Conservation (phyloP, 495 filamentous ascomycete genomes). For the Aspergillus bridgeri region DNA sequence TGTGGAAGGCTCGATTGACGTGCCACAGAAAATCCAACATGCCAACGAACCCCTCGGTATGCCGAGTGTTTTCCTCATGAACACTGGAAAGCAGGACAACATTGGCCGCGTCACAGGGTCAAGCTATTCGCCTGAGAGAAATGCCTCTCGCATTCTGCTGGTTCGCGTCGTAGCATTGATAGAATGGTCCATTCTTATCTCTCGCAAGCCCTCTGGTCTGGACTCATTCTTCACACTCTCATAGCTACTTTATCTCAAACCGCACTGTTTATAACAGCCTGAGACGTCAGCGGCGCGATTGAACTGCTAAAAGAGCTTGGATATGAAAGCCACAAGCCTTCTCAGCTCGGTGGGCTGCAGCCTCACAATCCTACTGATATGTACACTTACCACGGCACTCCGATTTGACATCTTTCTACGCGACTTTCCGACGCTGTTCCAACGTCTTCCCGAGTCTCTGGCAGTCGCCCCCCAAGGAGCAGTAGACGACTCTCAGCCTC, state of each 20-base stretch:
- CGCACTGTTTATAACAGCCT: neutral
- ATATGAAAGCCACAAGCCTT: conserved; percentile 8
- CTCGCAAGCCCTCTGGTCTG: neutral
- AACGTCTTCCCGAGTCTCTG: conserved; percentile 18
- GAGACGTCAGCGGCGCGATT: neutral
- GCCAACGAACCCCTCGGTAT: neutral
- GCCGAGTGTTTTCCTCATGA: neutral
- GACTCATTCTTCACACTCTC: neutral
- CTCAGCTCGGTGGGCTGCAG: conserved; percentile 3
- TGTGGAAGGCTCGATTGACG: neutral
- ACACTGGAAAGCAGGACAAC: neutral
- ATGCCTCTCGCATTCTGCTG: neutral
- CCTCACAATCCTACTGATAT: conserved; percentile 8
- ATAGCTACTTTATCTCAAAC: neutral
- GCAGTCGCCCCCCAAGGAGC: conserved; percentile 18
- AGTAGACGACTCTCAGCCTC: conserved; percentile 17
- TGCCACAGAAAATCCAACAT: neutral
- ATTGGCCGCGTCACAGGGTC: neutral
- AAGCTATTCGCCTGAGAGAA: neutral
- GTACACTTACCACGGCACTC: conserved; percentile 10
- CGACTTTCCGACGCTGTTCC: conserved; percentile 6
- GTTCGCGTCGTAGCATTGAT: neutral
- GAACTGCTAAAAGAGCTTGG: neutral
- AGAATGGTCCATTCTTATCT: neutral
- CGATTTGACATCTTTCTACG: conserved; percentile 4